Conservation (phyloP, 768 basidiomycete species). For the Tricholoma sp. region DNA sequence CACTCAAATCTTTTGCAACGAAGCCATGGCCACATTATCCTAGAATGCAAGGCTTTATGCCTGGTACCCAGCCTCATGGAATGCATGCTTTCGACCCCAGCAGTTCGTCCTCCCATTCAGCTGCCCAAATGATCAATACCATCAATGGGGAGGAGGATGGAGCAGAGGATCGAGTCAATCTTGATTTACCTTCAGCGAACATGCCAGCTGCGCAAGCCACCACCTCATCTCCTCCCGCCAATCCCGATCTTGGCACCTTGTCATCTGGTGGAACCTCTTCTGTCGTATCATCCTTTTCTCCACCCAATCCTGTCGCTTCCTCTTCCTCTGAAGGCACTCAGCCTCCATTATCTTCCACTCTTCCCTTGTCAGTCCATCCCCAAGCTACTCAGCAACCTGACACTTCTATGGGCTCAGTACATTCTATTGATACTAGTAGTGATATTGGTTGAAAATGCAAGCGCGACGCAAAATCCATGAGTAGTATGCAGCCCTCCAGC, state of each 20-base stretch:
- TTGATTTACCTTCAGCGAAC: too few relatives aligned
- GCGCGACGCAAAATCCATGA: background rate
- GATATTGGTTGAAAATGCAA: background rate
- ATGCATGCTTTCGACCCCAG: background rate
- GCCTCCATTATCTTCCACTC: background rate
- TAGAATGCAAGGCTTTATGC: too few relatives aligned
- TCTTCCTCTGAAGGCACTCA: too few relatives aligned
- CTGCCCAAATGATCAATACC: too few relatives aligned
- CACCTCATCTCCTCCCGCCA: background rate
- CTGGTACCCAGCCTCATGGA: too few relatives aligned
- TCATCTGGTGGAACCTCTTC: background rate
- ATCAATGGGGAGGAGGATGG: too few relatives aligned
- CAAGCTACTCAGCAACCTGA: background rate
- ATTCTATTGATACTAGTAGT: background rate
- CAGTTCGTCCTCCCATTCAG: background rate
- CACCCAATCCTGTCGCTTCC: background rate
- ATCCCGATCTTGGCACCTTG: background rate
- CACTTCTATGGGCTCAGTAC: background rate
- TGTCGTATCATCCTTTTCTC: background rate
- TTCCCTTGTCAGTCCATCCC: background rate
- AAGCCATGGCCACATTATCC: too few relatives aligned
- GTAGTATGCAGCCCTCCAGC: background rate
- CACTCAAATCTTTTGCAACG: too few relatives aligned
- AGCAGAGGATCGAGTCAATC: too few relatives aligned
- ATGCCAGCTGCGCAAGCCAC: too few relatives aligned